Conservation (phyloP, 2,329 filamentous ascomycete genomes). For the Sphaerulina vaccinii region DNA sequence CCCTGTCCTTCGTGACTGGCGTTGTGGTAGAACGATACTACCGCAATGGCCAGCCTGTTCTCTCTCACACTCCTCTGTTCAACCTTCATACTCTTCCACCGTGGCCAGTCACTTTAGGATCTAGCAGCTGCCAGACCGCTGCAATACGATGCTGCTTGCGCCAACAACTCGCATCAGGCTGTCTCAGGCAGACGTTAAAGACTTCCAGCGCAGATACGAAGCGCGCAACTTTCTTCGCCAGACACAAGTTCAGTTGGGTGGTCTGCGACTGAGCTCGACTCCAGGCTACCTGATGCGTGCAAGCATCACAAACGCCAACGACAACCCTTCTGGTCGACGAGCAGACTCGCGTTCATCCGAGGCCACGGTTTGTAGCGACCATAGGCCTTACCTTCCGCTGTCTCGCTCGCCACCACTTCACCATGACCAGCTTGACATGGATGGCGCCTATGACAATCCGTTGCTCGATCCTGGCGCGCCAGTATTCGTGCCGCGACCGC, state of each 20-base stretch:
- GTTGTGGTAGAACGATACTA: too few species aligned
- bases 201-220: constrained; percentile 26
- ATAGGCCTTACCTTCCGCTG: neutral
- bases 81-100: too few species aligned
- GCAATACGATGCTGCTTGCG: constrained; percentile 31
- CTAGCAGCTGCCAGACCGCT: too few species aligned
- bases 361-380: constrained; percentile 16
- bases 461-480: constrained; percentile 32
- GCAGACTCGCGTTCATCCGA: constrained; percentile 23
- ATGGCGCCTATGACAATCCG: neutral
- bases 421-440: neutral
- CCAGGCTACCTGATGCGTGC: constrained; percentile 19
- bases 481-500: constrained; percentile 31
- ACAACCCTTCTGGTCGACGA: constrained; percentile 22
- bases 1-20: too few species aligned
- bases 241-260: constrained; percentile 4
- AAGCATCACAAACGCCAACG: constrained; percentile 23
- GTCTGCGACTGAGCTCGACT: constrained; percentile 26
- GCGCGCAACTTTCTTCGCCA: constrained; percentile 21
- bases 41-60: too few species aligned
- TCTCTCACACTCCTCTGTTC: too few species aligned
- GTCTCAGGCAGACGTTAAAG: constrained; percentile 31
- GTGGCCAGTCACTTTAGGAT: too few species aligned
- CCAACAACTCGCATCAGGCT: constrained; percentile 32
- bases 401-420: neutral